These are phyloP conservation scores for Prunus mume DNA, from an alignment of 306 rosid genomes.

Conservation along the genomic window DNA sequence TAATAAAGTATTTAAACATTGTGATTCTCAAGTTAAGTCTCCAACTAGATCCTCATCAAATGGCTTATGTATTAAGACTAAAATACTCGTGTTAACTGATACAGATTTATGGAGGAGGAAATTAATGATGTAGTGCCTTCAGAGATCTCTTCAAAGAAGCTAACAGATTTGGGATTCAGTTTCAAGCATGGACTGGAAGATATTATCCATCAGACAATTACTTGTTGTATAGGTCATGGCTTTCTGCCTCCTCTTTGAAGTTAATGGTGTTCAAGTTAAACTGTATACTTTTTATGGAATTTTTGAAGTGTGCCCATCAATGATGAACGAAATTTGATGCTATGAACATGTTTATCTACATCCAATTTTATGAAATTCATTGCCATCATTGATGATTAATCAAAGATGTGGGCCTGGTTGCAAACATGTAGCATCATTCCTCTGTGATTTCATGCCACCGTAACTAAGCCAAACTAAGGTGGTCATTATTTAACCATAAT, in stretches of 20 bases:
- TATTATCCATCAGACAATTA: slow-evolving; percentile 46
- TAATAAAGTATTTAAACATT: neutral
- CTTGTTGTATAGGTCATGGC: slow-evolving; percentile 43
- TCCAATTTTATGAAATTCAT: neutral
- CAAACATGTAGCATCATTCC: neutral
- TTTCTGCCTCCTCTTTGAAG: slow-evolving; percentile 27
- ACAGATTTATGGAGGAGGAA: slow-evolving; percentile 36
- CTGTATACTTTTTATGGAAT: neutral
- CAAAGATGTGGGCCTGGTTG: neutral
- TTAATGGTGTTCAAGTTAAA: neutral
- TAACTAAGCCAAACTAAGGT: neutral
- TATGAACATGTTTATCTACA: neutral
- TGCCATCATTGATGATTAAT: neutral
- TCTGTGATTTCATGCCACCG: neutral
- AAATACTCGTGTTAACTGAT: neutral
- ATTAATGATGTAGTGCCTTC: slow-evolving; percentile 28
- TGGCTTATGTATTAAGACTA: neutral
- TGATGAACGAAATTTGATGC: neutral
- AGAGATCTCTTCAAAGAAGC: slow-evolving; percentile 67
- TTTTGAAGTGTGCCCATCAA: neutral
- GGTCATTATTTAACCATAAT: neutral
- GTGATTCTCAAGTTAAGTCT: neutral
- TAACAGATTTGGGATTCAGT: slow-evolving; percentile 61
- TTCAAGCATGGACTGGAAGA: slow-evolving; percentile 65
- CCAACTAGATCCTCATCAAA: neutral